These are phyloP conservation scores for Oropetium thomaeum DNA, from an alignment of 176 grass and related monocot genomes.

Conservation along the genomic window DNA sequence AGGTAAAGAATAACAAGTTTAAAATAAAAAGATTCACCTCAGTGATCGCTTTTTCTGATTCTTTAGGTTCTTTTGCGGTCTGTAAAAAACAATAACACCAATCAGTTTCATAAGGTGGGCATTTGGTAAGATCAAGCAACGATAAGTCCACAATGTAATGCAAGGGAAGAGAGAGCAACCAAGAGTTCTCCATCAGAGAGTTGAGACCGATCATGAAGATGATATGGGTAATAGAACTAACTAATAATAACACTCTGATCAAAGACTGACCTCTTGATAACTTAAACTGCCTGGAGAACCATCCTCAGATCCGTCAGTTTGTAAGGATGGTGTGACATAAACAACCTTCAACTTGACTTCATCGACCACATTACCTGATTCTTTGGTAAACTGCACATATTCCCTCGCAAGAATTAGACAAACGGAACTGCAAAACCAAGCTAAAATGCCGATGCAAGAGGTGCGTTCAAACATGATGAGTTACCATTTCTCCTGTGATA, in stretches of 20 bases:
- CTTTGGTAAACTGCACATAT: conserved; percentile 73
- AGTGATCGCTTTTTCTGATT: conserved; percentile 37
- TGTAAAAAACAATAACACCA: conserved; percentile 31
- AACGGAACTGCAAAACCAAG: not conserved
- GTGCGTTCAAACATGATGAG: not conserved
- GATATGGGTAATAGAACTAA: not conserved
- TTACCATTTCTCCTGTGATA: conserved; percentile 71
- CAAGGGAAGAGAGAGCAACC: not conserved
- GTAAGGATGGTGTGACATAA: conserved; percentile 45
- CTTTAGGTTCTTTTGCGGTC: conserved; percentile 53
- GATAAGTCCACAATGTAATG: conserved; percentile 6
- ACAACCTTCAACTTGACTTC: conserved; percentile 80
- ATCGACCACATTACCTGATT: conserved; percentile 73
- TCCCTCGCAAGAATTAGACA: not conserved
- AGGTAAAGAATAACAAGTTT: not conserved
- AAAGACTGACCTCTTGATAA: conserved; percentile 49
- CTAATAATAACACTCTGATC: not conserved
- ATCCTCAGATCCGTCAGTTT: conserved; percentile 61
- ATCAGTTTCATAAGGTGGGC: not conserved
- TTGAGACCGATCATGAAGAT: not conserved
- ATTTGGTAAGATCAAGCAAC: not conserved
- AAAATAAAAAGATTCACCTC: conserved; percentile 31
- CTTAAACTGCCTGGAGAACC: conserved; percentile 56
- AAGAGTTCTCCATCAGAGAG: not conserved
- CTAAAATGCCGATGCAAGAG: not conserved